These are phyloP conservation scores for Diaporthe australafricana DNA, from an alignment of 2,329 filamentous ascomycete genomes.

Conservation along the genomic window DNA sequence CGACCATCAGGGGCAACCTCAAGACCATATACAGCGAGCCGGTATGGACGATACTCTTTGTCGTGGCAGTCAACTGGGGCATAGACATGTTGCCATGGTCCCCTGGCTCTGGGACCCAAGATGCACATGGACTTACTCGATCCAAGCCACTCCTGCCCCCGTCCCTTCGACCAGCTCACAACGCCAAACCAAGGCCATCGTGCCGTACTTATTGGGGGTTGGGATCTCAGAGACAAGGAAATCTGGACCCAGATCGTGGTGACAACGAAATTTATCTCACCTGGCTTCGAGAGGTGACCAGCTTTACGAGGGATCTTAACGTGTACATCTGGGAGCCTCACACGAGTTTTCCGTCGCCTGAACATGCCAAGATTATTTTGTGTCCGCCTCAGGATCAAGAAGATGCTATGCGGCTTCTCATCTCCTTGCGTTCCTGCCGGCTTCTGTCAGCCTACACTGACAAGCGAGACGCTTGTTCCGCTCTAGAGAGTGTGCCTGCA, in stretches of 20 bases:
- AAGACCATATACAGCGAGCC: neutral
- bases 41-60: neutral
- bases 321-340: neutral
- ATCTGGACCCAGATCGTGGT: neutral
- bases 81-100: neutral
- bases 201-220: neutral
- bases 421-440: neutral
- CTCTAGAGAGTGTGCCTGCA: neutral
- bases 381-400: neutral
- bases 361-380: neutral
- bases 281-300: neutral
- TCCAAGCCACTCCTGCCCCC: neutral
- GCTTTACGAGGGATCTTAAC: neutral
- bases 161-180: neutral
- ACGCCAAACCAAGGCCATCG: neutral
- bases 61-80: neutral
- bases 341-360: neutral
- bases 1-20: neutral
- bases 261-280: neutral
- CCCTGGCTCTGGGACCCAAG: neutral
- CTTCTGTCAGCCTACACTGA: neutral
- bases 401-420: neutral
- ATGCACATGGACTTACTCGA: neutral
- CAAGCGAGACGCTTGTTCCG: neutral
- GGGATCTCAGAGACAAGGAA: neutral